Conservation (phyloP, 2,329 filamentous ascomycete genomes). For the Botryotinia globosa region DNA sequence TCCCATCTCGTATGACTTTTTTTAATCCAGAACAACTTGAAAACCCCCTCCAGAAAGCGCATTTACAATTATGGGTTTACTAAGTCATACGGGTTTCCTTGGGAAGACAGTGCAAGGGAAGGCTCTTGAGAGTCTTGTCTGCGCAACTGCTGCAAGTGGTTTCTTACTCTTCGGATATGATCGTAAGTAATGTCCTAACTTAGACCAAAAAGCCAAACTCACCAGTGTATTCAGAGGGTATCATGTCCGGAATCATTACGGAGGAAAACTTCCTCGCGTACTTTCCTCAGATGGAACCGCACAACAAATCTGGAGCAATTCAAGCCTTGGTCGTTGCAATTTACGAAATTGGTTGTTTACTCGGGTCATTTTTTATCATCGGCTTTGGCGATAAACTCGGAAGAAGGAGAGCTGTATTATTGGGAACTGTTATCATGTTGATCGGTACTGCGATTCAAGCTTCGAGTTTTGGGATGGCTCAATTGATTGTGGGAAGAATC, state of each 20-base stretch:
- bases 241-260: slow-evolving; percentile 44
- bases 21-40: background rate
- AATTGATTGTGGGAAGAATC: slow-evolving; percentile 53
- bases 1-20: slow-evolving; percentile 10
- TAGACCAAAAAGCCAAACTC: background rate
- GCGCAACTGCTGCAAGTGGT: slow-evolving; percentile 19
- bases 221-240: slow-evolving; percentile 12
- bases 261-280: slow-evolving; percentile 46
- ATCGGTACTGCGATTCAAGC: slow-evolving; percentile 50
- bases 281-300: slow-evolving; percentile 28
- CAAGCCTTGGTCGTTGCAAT: slow-evolving; percentile 52
- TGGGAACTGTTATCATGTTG: slow-evolving; percentile 57
- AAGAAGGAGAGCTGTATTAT: slow-evolving; percentile 54
- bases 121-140: slow-evolving; percentile 20
- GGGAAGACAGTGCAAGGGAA: slow-evolving; percentile 14
- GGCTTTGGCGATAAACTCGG: slow-evolving; percentile 57
- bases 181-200: slow-evolving; percentile 9
- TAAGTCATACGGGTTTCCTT: slow-evolving; percentile 20
- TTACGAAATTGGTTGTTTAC: slow-evolving; percentile 59
- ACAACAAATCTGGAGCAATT: slow-evolving; percentile 30
- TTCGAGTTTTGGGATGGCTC: slow-evolving; percentile 46
- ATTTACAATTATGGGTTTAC: slow-evolving; percentile 15
- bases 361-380: slow-evolving; percentile 55
- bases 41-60: background rate
- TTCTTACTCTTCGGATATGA: slow-evolving; percentile 24